phyloP scores from a whole-genome alignment of 768 basidiomycete species.

The Boletus rubescentipes region DNA sequence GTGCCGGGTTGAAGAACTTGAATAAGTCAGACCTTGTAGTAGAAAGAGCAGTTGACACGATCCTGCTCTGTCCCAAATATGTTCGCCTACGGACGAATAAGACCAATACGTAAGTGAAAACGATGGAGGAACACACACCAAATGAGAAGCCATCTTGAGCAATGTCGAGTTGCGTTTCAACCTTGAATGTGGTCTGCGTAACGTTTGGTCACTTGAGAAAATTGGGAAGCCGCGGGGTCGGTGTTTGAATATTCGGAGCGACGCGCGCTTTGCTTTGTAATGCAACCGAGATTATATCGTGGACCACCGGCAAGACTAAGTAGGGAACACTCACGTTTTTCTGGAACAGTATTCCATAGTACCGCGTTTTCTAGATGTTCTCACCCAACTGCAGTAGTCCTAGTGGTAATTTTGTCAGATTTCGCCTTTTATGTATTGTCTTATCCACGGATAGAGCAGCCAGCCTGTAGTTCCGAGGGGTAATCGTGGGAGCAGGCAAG shows the following conservation, averaged over 20 bases:
- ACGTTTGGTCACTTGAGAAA: slow-evolving; percentile 5
- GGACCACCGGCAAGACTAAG: too few relatives aligned
- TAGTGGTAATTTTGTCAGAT: too few relatives aligned
- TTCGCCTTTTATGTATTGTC: too few relatives aligned
- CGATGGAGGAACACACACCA: slow-evolving; percentile 44
- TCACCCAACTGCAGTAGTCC: too few relatives aligned
- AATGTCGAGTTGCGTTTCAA: not conserved
- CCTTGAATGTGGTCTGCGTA: not conserved
- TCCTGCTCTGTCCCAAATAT: slow-evolving; percentile 96
- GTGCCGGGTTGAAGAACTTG: not conserved
- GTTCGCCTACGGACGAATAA: slow-evolving; percentile 59
- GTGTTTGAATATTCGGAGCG: slow-evolving; percentile 15
- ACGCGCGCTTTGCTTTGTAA: too few relatives aligned
- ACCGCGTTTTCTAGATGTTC: too few relatives aligned
- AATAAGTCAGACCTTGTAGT: slow-evolving; percentile 73
- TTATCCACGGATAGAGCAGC: too few relatives aligned
- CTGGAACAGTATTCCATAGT: too few relatives aligned
- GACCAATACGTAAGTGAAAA: not conserved
- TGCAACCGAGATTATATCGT: too few relatives aligned
- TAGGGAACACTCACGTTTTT: too few relatives aligned
- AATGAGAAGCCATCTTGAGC: slow-evolving; percentile 63
- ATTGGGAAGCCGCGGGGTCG: slow-evolving; percentile 21
- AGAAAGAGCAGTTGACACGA: slow-evolving; percentile 98
- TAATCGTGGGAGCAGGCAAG: too few relatives aligned
- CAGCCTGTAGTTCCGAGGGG: too few relatives aligned